A percentile compares a stretch with the other conserved stretches of the same genome.
Evolutionary conservation across 176 grass and related monocot genomes (phyloP).

Genomic region (Puccinellia tenuiflora): DNA sequence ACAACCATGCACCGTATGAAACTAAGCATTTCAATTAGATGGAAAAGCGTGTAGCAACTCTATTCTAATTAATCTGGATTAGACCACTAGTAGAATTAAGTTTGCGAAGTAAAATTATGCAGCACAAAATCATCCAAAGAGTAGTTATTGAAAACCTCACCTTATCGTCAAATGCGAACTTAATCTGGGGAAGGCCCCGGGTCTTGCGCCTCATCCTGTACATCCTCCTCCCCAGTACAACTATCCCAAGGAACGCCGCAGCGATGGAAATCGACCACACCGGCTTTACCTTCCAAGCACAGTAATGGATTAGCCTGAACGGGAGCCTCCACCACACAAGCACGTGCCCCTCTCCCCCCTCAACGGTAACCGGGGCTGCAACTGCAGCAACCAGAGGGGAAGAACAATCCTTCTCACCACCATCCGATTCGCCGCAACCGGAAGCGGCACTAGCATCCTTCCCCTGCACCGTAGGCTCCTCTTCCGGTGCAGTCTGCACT

Average conservation of each 20-base stretch:
- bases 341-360: constrained; percentile 15
- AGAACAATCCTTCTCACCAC: neutral
- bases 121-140: neutral
- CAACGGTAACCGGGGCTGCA: neutral
- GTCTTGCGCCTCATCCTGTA: constrained; percentile 51
- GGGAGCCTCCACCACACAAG: constrained; percentile 54
- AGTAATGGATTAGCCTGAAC: constrained; percentile 42
- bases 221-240: constrained; percentile 54
- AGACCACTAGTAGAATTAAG: neutral
- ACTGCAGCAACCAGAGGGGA: constrained; percentile 15
- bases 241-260: constrained; percentile 35
- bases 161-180: constrained; percentile 55
- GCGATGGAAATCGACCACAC: constrained; percentile 62
- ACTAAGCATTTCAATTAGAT: neutral
- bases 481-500: neutral
- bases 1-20: neutral
- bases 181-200: constrained; percentile 40
- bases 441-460: neutral
- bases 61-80: neutral
- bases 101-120: neutral
- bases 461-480: neutral
- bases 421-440: neutral
- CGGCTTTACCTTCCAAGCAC: constrained; percentile 56
- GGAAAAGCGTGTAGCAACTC: neutral
- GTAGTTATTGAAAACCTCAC: constrained; percentile 10